These are phyloP conservation scores for Nelumbo lutea DNA, from an alignment of 164 flowering plant genomes.

Conservation along the genomic window DNA sequence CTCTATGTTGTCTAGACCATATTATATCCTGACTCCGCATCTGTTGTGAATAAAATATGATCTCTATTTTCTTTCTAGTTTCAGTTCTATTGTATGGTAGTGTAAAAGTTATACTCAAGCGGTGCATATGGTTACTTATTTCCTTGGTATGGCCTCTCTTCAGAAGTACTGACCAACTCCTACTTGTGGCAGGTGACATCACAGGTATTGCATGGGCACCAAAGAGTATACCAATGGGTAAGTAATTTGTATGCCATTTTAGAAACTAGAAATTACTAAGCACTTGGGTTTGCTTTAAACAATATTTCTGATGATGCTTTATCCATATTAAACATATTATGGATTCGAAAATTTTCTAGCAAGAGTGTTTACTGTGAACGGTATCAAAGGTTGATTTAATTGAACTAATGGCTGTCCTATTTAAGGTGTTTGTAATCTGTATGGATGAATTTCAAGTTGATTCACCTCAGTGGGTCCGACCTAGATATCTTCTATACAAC, in stretches of 20 bases:
- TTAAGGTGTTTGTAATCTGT: too few species aligned
- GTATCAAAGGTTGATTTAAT: too few species aligned
- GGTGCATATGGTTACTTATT: neutral
- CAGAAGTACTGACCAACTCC: conserved; percentile 1
- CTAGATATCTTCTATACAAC: too few species aligned
- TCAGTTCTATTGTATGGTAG: neutral
- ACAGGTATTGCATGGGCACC: conserved; percentile 86
- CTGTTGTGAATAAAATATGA: neutral
- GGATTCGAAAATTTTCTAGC: too few species aligned
- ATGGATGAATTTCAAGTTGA: too few species aligned
- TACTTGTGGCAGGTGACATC: conserved; percentile 66
- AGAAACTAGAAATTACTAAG: neutral
- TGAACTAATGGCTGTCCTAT: too few species aligned
- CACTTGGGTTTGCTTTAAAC: neutral
- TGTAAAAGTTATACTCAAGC: neutral
- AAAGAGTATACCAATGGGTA: conserved; percentile 55
- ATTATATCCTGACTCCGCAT: neutral
- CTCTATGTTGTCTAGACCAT: neutral
- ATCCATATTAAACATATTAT: neutral
- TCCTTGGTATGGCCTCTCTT: neutral
- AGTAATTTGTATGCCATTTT: neutral
- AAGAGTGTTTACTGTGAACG: too few species aligned
- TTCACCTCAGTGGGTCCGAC: too few species aligned
- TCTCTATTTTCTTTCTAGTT: neutral
- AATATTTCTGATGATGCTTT: neutral